These are phyloP conservation scores for Termitomyces sp. DNA, from an alignment of 768 basidiomycete genomes.

Conservation along the genomic window DNA sequence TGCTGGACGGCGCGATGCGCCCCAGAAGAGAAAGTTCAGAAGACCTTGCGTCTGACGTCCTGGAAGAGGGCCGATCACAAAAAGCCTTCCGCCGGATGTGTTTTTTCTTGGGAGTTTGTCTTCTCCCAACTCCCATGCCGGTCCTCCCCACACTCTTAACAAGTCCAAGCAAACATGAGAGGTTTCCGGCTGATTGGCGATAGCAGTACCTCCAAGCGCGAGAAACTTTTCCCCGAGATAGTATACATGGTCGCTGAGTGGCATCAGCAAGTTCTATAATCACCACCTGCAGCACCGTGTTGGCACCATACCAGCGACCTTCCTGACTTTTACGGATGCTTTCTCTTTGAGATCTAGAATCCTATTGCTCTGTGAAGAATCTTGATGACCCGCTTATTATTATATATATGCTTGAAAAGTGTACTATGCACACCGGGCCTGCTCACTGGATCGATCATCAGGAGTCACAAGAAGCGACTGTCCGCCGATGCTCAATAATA, in stretches of 20 bases:
- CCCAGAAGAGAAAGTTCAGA: background rate
- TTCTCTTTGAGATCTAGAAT: background rate
- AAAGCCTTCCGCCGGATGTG: background rate
- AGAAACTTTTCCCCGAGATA: background rate
- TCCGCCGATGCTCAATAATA: no score
- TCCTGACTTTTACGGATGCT: background rate
- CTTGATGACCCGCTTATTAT: background rate
- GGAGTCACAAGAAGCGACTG: background rate
- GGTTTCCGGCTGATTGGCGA: no score
- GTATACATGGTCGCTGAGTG: background rate
- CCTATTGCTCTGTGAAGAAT: background rate
- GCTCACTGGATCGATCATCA: no score
- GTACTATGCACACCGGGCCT: background rate
- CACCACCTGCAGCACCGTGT: no score
- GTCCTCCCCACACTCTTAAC: no score
- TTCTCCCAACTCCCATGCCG: no score
- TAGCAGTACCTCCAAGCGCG: background rate
- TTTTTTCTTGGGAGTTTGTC: no score
- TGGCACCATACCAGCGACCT: no score
- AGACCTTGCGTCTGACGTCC: no score
- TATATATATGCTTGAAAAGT: background rate
- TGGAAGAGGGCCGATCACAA: background rate
- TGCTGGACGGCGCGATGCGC: background rate
- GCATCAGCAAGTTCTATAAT: no score
- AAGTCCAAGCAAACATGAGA: no score